Conservation (phyloP, 768 basidiomycete species). For the Suillus variegatus region DNA sequence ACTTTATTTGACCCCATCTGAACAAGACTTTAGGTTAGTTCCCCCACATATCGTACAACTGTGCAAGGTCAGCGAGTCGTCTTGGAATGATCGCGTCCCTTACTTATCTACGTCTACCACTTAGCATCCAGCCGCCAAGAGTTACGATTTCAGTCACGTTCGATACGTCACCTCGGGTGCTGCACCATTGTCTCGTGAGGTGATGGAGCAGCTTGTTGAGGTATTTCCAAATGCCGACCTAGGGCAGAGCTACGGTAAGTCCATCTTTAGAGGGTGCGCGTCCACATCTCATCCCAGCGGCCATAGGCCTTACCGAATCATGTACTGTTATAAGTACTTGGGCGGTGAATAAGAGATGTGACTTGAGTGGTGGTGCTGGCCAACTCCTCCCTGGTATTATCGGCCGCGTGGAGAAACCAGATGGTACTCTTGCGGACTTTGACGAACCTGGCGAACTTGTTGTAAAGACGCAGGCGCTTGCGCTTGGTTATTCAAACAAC, state of each 20-base stretch:
- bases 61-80: slow-evolving; percentile 41
- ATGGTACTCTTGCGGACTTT: slow-evolving; percentile 55
- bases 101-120: background rate
- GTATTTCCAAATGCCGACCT: slow-evolving; percentile 51
- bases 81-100: background rate
- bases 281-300: background rate
- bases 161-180: slow-evolving; percentile 47
- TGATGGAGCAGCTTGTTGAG: slow-evolving; percentile 45
- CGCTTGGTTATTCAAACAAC: slow-evolving; percentile 60
- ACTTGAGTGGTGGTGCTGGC: slow-evolving; percentile 57
- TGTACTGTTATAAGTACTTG: slow-evolving; percentile 52
- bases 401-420: slow-evolving; percentile 57
- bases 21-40: slow-evolving; percentile 33
- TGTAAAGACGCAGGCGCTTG: slow-evolving; percentile 59
- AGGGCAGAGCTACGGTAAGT: slow-evolving; percentile 63
- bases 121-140: slow-evolving; percentile 42
- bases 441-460: slow-evolving; percentile 66
- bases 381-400: slow-evolving; percentile 56
- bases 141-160: slow-evolving; percentile 42
- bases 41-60: slow-evolving; percentile 50
- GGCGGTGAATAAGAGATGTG: slow-evolving; percentile 44
- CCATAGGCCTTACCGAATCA: slow-evolving; percentile 64
- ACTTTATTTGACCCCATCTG: background rate
- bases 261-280: background rate
- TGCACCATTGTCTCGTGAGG: slow-evolving; percentile 55